Base-by-base conservation (phyloP, 1,284 basidiomycete species). In the Kwoniella shivajii region DNA sequence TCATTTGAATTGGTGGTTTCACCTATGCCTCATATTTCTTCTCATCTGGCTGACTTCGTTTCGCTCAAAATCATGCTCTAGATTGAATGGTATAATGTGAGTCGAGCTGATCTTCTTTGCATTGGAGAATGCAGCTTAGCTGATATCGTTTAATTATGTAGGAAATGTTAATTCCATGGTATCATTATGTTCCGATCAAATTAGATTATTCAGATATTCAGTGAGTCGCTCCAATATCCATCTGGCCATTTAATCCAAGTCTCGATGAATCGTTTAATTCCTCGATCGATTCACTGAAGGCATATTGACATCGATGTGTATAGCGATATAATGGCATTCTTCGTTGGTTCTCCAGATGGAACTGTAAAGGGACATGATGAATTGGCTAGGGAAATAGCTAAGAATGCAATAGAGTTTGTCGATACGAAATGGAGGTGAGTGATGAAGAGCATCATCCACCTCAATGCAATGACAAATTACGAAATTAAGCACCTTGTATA, bases 281-380 rank as follows among this genome's bases (percentile, higher is more conserved):
- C n/a, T n/a, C n/a, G n/a, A n/a, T n/a, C n/a, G n/a, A n/a, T n/a
- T n/a, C n/a, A n/a, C n/a, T n/a, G n/a, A n/a, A n/a, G n/a, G n/a
- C n/a, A n/a, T n/a, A n/a, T n/a, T n/a, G n/a, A n/a, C n/a, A n/a
- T n/a, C n/a, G n/a, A n/a, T n/a, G n/a, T n/a, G n/a, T n/a, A n/a
- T 50, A 73, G 68, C 62, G 78, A 80, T 60, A 74, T 79, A 56
- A 73, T 81, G 71, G 69, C 77, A 0, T 81, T 79, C 69, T 80
- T 81, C 67, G 65, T 69, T 10, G 80, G 80, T 43, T 71, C 78
- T 30, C 69, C 78, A 3, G 75, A 80, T 49, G 78, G 79, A 4
- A 57, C 64, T 10, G 64, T 69, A 29, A 55, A 47, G 3, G 70
- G 69, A 6, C 69, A 75, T 45, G 75, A 79, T 54, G 72, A 74